Base-by-base conservation (phyloP, 2,329 filamentous ascomycete genomes). In the Didymellaceae sp. region DNA sequence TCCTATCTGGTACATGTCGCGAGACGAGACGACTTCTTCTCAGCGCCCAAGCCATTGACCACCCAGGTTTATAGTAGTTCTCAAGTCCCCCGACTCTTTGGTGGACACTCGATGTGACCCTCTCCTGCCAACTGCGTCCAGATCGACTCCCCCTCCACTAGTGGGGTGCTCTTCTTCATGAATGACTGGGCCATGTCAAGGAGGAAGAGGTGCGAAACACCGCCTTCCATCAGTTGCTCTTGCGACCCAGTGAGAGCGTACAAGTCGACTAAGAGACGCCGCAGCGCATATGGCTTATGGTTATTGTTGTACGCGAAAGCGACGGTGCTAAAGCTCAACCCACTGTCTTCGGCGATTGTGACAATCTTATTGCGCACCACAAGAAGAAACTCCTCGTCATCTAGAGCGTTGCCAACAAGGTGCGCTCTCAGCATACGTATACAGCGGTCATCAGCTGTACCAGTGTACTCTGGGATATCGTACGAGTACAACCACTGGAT, bases 281-380 rank as follows among this genome's bases (percentile, higher is more conserved):
- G 47, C 8, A 45, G 22, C 9, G 18, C 11, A 31, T 30, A 51
- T 2, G 41, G 41, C 14, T 25, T 24, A 16, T 30, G 24, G 3
- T 41, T 45, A n/a, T 37, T 35, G 20, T 40, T 30, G 31, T 45
- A 45, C 10, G 30, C 30, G 17, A 40, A 51, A n/a, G 33, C 41
- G 18, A 51, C 13, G 13, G 14, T 14, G 10, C 17, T 9, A 14
- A 35, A 45, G 10, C 24, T 17, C n/a, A 18, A 18, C 4, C 32
- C 28, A 18, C 10, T 30, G 5, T 31, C 8, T 5, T 41, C 16
- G 13, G 30, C 42, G 26, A 21, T 16, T 8, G 35, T 24, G 14
- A 31, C 24, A 6, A 41, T 51, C 9, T 34, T 18, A 17, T 5
- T 40, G 14, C 34, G 40, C 14, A 51, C 34, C 13, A 22, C 28